Base-by-base conservation (phyloP, 768 basidiomycete species). In the Galerina sulciceps region DNA sequence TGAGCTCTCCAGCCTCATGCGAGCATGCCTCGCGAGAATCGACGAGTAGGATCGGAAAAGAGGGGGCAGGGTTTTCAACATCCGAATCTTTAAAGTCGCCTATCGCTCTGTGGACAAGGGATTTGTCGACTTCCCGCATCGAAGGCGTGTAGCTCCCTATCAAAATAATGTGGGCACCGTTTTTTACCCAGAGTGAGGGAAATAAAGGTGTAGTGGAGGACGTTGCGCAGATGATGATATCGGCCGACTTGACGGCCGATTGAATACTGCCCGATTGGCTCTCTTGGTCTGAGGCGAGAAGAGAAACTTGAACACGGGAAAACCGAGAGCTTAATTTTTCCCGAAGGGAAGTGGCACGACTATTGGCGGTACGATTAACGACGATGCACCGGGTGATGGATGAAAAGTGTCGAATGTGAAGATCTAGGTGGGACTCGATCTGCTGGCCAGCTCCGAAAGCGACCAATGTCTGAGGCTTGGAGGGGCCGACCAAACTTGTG, bases 1-100 rank as follows among this genome's bases (percentile, higher is more conserved):
- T 90, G 38, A 96, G 76, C 65, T 96, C 94, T 0, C 94, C 94
- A 0, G 93, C 91, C 69, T 96, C 94, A 0, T 74, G 69, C n/a
- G 77, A 60, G 65, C 91, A 94, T 2, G 89, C 92, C 2, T 80
- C 75, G 44, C 78, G 71, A 0, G 90, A 93, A 70, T 96, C 94
- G 0, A 95, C 93, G 0, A 93, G 74, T 15, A 94, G 72, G 18
- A 75, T 48, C 71, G 76, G 55, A 15, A 47, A n/a, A 42, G 4
- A 36, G 11, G 23, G 13, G 17, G 52, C 31, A 17, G 9, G 35
- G 17, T 14, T 42, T 43, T 15, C 40, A 15, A 10, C 55, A 4
- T 46, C 13, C 4, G 15, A 18, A n/a, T 53, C 42, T 14, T 37
- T 34, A 15, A 26, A 26, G 15, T n/a, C 9, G 22, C 53, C n/a